phyloP scores from a whole-genome alignment of 2,329 filamentous ascomycete species.

The Ophiostoma himal-ulmi region DNA sequence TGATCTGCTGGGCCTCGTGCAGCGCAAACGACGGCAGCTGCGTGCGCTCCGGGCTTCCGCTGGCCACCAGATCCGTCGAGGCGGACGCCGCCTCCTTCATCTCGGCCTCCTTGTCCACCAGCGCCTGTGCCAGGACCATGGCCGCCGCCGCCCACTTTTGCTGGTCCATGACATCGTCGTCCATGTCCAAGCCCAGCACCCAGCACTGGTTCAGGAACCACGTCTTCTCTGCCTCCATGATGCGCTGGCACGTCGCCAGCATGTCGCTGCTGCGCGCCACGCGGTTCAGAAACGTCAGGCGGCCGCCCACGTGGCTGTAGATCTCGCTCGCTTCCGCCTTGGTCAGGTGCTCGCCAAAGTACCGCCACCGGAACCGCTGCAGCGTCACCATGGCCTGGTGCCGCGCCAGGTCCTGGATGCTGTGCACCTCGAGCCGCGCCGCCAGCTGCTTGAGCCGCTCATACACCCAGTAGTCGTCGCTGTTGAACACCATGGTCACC shows the following conservation, averaged over 20 bases:
- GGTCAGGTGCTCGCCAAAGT: constrained; percentile 59
- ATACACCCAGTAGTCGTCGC: constrained; percentile 98
- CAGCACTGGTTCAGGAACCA: constrained; percentile 74
- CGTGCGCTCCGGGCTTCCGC: neutral
- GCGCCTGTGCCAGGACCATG: constrained; percentile 80
- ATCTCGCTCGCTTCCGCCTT: constrained; percentile 62
- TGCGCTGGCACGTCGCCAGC: constrained; percentile 63
- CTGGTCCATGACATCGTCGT: constrained; percentile 62
- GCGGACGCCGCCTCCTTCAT: neutral
- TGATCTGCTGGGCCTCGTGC: constrained; percentile 80
- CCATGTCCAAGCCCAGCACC: constrained; percentile 65
- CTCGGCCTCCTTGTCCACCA: constrained; percentile 72
- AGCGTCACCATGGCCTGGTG: constrained; percentile 70
- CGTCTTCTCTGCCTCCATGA: constrained; percentile 63
- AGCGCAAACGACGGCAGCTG: constrained; percentile 69
- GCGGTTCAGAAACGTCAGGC: constrained; percentile 78
- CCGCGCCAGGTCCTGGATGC: constrained; percentile 78
- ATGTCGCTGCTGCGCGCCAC: constrained; percentile 85
- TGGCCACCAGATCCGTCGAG: neutral
- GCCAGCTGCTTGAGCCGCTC: constrained; percentile 88
- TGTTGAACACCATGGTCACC: constrained; percentile 90
- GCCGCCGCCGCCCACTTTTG: constrained; percentile 93
- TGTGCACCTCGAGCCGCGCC: constrained; percentile 89
- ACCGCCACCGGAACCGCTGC: constrained; percentile 70
- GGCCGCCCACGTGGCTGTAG: constrained; percentile 80